Conservation (phyloP, 345 rosid genomes). For the Bruguiera parviflora region DNA sequence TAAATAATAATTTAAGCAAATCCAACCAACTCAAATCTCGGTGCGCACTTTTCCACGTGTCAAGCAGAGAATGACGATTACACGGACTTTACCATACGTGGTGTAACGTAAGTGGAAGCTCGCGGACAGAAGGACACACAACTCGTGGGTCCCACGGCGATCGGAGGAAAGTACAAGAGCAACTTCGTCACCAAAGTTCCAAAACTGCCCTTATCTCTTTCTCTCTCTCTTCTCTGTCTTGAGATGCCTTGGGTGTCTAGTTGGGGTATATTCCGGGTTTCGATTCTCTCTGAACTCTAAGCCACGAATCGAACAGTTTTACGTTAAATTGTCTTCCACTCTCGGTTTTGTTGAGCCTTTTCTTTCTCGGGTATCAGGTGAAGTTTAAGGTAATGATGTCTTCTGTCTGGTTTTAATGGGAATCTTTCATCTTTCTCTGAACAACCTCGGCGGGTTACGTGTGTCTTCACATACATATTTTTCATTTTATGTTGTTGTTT, state of each 20-base stretch:
- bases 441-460: neutral
- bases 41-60: slow-evolving; percentile 19
- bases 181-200: slow-evolving; percentile 24
- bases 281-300: slow-evolving; percentile 18
- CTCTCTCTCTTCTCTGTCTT: neutral
- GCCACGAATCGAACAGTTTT: neutral
- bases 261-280: slow-evolving; percentile 51
- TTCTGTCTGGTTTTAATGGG: too few relatives aligned
- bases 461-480: neutral
- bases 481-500: neutral
- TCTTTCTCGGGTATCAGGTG: slow-evolving; percentile 10
- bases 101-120: neutral
- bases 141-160: slow-evolving; percentile 4
- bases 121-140: neutral
- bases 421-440: neutral
- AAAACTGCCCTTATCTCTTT: slow-evolving; percentile 20
- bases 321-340: neutral
- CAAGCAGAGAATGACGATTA: neutral
- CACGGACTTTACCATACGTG: slow-evolving; percentile 14
- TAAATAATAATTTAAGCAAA: too few relatives aligned
- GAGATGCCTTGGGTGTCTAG: slow-evolving; percentile 4
- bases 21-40: neutral
- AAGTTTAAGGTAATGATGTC: slow-evolving; percentile 15
- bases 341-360: neutral
- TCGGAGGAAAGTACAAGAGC: slow-evolving; percentile 9